These are phyloP conservation scores for Backusella sp. DNA, from an alignment of 192 early-diverging fungal species.

Conservation along the genomic window DNA sequence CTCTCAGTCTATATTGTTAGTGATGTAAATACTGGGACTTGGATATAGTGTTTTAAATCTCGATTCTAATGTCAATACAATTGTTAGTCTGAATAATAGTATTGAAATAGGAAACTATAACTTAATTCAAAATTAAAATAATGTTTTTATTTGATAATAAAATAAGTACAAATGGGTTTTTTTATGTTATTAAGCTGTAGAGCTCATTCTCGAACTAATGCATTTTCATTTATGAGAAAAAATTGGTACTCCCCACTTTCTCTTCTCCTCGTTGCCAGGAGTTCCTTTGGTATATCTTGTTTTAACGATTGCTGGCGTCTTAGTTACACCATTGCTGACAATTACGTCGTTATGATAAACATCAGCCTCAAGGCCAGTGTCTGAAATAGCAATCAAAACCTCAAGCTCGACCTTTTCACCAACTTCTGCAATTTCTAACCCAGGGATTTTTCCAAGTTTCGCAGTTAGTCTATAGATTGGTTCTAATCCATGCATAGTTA, in stretches of 20 bases:
- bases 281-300: neutral
- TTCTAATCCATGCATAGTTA: neutral
- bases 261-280: neutral
- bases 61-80: no score
- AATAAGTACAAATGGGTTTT: neutral
- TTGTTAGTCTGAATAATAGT: no score
- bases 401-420: neutral
- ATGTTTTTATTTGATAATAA: neutral
- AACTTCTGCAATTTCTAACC: neutral
- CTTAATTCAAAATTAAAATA: neutral
- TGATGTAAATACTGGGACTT: no score
- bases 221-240: neutral
- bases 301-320: neutral
- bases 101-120: no score
- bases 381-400: neutral
- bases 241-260: neutral
- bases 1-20: no score
- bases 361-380: neutral
- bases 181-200: neutral
- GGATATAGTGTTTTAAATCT: no score
- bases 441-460: neutral
- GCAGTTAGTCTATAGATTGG: neutral
- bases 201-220: neutral
- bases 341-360: neutral
- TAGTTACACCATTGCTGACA: neutral